Evolutionary conservation across 345 rosid genomes (phyloP), one percentile per base, ranked within the genome.

Genomic region (Odontarrhena argentea): DNA sequence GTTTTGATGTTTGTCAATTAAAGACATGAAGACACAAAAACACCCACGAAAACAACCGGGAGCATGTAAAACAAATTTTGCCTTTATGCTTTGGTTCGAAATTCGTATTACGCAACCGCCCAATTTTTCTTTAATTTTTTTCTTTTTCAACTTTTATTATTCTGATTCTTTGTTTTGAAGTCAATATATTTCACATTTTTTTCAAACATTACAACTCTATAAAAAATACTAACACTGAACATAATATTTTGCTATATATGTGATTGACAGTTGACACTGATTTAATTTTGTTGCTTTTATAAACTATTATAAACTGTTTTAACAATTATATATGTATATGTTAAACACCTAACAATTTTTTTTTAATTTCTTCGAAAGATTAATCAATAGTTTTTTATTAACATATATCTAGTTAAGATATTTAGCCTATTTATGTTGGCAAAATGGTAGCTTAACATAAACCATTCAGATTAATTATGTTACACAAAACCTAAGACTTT

Each of bases 41-140:
- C 9, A 54, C 41, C 6, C 63, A 55, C 64, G 41, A 37, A 60
- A 35, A 38, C 57, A 37, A 53, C 44, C 10, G 13, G 55, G 59
- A 47, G 68, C 69, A 74, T 61, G 65, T 68, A 74, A 74, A 74
- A 67, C 77, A 74, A 74, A 55, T 7, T 54, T 67, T 36, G 22
- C 69, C 77, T 67, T 74, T 74, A 60, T 32, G 51, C 24, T 55
- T 42, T 46, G 55, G 2, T 30, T 34, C 9, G 8, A 55, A 25
- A 47, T 73, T 73, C 73, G 28, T 67, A 25, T 60, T 60, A 60
- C 53, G 52, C 53, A 53, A 67, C 77, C 73, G 64, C 69, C 64
- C 77, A 67, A 36, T 0, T 3, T 11, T 11, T 30, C n/a, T 32
- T 18, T 43, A 12, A 6, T 28, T 28, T 28, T 28, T 28, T 28